Percentiles rank a stretch among this genome's conserved stretches.
Conservation (phyloP, 805 yeast genomes). For the Yamadazyma paraphyllophila region DNA sequence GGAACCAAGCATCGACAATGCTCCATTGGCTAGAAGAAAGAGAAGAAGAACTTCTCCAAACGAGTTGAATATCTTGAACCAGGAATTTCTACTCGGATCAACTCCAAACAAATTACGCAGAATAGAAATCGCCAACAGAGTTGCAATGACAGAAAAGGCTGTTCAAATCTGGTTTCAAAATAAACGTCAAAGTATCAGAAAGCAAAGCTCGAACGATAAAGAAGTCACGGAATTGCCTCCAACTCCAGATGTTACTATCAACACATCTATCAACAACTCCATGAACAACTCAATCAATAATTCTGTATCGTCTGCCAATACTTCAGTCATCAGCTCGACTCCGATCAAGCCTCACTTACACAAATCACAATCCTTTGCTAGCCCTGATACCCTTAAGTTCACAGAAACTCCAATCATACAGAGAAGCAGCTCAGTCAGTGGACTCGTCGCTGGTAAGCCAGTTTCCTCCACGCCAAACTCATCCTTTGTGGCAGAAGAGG, state of each 20-base stretch:
- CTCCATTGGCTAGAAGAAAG: constrained; percentile 89
- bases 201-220: constrained; percentile 37
- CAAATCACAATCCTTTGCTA: constrained; percentile 24
- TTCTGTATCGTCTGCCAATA: constrained; percentile 10
- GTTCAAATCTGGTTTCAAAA: constrained; percentile 99
- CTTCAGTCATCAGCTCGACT: constrained; percentile 22
- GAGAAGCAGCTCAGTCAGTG: constrained; percentile 17
- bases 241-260: constrained; percentile 24
- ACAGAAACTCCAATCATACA: constrained; percentile 20
- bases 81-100: constrained; percentile 70
- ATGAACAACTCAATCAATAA: constrained; percentile 5
- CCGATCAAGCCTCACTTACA: constrained; percentile 22
- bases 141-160: constrained; percentile 95
- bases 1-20: constrained; percentile 83
- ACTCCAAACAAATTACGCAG: constrained; percentile 82
- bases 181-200: constrained; percentile 78
- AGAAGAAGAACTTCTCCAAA: constrained; percentile 92
- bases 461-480: constrained; percentile 16
- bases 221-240: constrained; percentile 45
- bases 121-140: constrained; percentile 71
- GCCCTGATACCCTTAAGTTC: constrained; percentile 15
- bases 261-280: constrained; percentile 8
- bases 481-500: constrained; percentile 17
- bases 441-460: constrained; percentile 1
- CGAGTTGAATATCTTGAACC: constrained; percentile 77